A percentile compares a stretch with the other conserved stretches of the same genome.
Conservation (phyloP, 1,139 yeast genomes). For the Sporopachydermia cereana region DNA sequence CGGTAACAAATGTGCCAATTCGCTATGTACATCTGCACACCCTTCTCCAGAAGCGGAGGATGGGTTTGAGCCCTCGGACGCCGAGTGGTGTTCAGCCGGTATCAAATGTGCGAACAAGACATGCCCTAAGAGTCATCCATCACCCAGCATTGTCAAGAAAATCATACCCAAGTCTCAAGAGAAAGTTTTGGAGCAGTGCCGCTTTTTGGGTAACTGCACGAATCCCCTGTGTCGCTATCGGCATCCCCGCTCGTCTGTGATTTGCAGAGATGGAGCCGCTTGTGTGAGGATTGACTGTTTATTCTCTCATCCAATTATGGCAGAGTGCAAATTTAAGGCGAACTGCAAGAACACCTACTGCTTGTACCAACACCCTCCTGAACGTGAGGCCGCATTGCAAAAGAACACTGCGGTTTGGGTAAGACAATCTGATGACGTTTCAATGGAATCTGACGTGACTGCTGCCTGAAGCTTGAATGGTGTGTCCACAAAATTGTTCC, state of each 20-base stretch:
- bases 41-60: constrained; percentile 78
- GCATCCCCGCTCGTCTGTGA: constrained; percentile 61
- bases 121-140: constrained; percentile 74
- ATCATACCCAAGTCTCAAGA: constrained; percentile 17
- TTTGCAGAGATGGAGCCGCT: constrained; percentile 71
- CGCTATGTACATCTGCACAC: constrained; percentile 77
- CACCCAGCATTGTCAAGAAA: constrained; percentile 33
- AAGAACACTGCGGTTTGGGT: constrained; percentile 2
- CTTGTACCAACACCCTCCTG: constrained; percentile 70
- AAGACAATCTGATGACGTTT: background rate
- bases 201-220: constrained; percentile 64
- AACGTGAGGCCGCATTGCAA: constrained; percentile 30
- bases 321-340: constrained; percentile 68
- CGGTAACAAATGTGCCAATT: constrained; percentile 64
- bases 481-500: too few relatives aligned
- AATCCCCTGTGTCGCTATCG: constrained; percentile 71
- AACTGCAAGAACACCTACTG: constrained; percentile 63
- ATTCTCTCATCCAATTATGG: constrained; percentile 69
- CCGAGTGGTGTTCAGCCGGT: constrained; percentile 71
- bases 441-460: too few relatives aligned
- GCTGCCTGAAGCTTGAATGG: too few relatives aligned
- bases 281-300: constrained; percentile 75
- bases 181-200: constrained; percentile 57
- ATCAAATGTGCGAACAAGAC: constrained; percentile 45
- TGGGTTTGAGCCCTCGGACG: constrained; percentile 48